These are phyloP conservation scores for Dendrobium catenatum DNA, from an alignment of 106 monocot genomes.

Conservation along the genomic window DNA sequence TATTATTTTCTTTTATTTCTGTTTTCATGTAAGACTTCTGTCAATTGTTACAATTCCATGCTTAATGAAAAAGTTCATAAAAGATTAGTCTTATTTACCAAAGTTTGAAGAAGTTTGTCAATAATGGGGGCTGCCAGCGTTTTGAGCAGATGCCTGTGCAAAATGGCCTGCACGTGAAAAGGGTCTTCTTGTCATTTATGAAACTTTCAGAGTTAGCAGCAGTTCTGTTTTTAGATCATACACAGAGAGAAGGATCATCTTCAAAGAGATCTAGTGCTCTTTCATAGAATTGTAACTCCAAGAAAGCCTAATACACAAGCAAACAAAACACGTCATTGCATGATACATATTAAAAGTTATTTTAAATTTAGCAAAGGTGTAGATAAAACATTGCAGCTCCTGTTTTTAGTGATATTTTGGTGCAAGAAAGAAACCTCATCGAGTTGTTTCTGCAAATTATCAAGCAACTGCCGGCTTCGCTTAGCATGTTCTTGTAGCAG, in stretches of 20 bases:
- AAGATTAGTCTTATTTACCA: conserved; percentile 37
- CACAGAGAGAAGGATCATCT: conserved; percentile 75
- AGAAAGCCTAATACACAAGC: conserved; percentile 39
- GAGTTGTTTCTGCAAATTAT: conserved; percentile 77
- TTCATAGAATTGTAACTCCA: conserved; percentile 88
- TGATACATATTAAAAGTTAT: neutral
- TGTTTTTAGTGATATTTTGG: neutral
- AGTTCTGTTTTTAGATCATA: conserved; percentile 22
- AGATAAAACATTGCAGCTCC: neutral
- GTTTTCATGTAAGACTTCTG: neutral
- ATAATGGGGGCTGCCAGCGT: conserved; percentile 58
- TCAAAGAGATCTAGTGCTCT: conserved; percentile 80
- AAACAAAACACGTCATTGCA: neutral
- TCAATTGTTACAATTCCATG: neutral
- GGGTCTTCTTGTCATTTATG: conserved; percentile 1
- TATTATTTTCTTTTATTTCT: neutral
- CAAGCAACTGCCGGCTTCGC: conserved; percentile 63
- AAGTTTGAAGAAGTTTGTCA: conserved; percentile 53
- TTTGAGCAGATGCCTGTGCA: conserved; percentile 92
- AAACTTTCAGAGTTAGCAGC: neutral
- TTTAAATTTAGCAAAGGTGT: neutral
- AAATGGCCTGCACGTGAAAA: conserved; percentile 35
- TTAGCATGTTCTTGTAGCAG: conserved; percentile 69
- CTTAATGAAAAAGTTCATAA: neutral
- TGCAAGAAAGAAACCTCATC: conserved; percentile 63